Percentiles rank a stretch among this genome's conserved stretches.
Evolutionary conservation across 1,284 basidiomycete genomes (phyloP).

Genomic region (Neonothopanus nambi): DNA sequence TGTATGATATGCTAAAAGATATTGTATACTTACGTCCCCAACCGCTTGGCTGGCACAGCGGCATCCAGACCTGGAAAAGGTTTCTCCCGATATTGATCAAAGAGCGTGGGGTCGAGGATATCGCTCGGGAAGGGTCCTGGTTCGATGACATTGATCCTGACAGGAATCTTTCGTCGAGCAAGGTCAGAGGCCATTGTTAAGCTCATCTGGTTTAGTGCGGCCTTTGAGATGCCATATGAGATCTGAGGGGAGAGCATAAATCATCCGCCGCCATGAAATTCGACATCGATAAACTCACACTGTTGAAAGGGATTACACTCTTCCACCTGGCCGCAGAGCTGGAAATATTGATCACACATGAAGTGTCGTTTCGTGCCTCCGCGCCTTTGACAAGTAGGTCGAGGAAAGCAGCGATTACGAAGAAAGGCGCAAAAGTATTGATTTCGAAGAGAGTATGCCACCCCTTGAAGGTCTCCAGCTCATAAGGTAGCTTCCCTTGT

Average conservation of each 20-base stretch:
- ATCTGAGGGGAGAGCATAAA: neutral
- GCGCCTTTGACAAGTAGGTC: conserved; percentile 30
- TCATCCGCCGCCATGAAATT: too few relatives aligned
- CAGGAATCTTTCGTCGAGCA: conserved; percentile 42
- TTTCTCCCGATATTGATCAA: neutral
- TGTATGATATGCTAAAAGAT: too few relatives aligned
- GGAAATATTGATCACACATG: conserved; percentile 35
- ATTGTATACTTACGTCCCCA: neutral
- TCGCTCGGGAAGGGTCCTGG: conserved; percentile 47
- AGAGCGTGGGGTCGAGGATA: conserved; percentile 35
- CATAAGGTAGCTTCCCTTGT: conserved; percentile 24
- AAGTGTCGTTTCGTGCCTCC: conserved; percentile 21
- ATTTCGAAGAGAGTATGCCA: conserved; percentile 25
- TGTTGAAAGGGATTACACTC: neutral
- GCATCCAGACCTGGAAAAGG: neutral
- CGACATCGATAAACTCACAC: neutral
- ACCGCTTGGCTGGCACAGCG: neutral
- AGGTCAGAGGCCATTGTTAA: conserved; percentile 50
- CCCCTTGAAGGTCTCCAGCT: conserved; percentile 26
- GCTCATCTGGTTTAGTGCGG: conserved; percentile 46
- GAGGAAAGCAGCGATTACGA: conserved; percentile 33
- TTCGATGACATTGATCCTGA: conserved; percentile 47
- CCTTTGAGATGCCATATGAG: conserved; percentile 34
- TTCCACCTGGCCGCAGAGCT: conserved; percentile 27
- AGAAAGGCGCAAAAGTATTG: conserved; percentile 31